Percentiles rank a stretch among this genome's conserved stretches.
These are phyloP conservation scores for Calocybe indica DNA, from an alignment of 768 basidiomycete genomes.

Conservation along the genomic window DNA sequence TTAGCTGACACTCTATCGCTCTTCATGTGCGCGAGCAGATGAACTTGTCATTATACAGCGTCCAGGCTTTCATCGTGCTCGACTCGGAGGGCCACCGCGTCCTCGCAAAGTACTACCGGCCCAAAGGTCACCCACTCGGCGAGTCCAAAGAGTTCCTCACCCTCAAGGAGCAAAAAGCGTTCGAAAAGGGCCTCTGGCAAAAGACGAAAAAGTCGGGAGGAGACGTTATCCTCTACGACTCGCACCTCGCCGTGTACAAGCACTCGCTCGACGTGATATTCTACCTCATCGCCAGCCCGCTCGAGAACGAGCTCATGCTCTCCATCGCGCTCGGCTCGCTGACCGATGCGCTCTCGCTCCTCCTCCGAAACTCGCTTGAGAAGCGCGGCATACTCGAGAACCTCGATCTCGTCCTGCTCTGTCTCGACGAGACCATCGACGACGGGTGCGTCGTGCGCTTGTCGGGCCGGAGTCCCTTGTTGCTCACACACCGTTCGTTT, in stretches of 20 bases:
- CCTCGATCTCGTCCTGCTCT: constrained; percentile 85
- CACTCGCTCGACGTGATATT: constrained; percentile 94
- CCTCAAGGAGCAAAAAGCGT: constrained; percentile 89
- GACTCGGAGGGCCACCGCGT: constrained; percentile 96
- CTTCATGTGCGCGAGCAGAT: constrained; percentile 19
- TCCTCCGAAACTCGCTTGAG: constrained; percentile 90
- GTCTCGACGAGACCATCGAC: constrained; percentile 95
- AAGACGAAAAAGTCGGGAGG: constrained; percentile 95
- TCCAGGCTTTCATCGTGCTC: constrained; percentile 84
- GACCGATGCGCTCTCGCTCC: constrained; percentile 77
- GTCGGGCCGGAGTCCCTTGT: not conserved
- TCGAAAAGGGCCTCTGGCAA: constrained; percentile 93
- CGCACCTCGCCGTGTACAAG: constrained; percentile 87
- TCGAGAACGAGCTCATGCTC: constrained; percentile 96
- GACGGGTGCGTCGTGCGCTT: constrained; percentile 71
- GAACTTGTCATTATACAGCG: constrained; percentile 87
- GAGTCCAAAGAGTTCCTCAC: constrained; percentile 58
- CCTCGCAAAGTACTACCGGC: constrained; percentile 90
- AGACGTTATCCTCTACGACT: constrained; percentile 90
- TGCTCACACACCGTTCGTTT: not conserved
- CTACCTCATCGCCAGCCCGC: constrained; percentile 83
- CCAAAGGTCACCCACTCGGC: constrained; percentile 59
- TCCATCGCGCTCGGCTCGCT: constrained; percentile 79
- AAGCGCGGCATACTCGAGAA: constrained; percentile 94
- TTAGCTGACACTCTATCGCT: no score